Evolutionary conservation across 352 stramenopile genomes (phyloP).

Genomic region (Phytopythium litorale): DNA sequence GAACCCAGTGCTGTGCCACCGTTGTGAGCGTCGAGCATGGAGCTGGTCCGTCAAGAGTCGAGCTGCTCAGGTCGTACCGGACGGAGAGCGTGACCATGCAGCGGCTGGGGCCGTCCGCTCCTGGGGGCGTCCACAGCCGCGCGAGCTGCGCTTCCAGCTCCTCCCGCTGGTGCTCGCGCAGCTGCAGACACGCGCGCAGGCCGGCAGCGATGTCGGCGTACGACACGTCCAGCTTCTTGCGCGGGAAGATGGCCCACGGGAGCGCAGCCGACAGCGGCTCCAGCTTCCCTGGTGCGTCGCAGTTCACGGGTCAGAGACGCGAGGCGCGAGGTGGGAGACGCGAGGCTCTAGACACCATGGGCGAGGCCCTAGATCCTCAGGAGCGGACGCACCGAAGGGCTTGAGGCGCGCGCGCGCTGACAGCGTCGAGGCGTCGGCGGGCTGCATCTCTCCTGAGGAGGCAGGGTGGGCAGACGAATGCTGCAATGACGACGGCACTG

Average conservation of each 20-base stretch:
- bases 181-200: slow-evolving; percentile 47
- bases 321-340: background rate
- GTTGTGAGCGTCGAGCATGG: too few relatives aligned
- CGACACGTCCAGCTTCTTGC: slow-evolving; percentile 81
- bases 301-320: background rate
- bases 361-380: too few relatives aligned
- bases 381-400: slow-evolving; percentile 28
- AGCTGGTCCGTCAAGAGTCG: too few relatives aligned
- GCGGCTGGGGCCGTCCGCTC: slow-evolving; percentile 12
- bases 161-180: slow-evolving; percentile 51
- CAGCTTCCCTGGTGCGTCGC: slow-evolving; percentile 25
- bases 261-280: slow-evolving; percentile 53
- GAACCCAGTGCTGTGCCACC: slow-evolving; percentile 58
- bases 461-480: background rate
- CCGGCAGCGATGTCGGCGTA: slow-evolving; percentile 63
- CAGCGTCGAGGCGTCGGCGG: background rate
- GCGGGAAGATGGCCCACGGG: slow-evolving; percentile 76
- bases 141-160: slow-evolving; percentile 48
- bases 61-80: slow-evolving; percentile 22
- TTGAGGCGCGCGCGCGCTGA: slow-evolving; percentile 21
- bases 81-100: slow-evolving; percentile 72
- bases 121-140: slow-evolving; percentile 48
- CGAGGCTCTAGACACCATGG: background rate
- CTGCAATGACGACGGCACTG: too few relatives aligned
- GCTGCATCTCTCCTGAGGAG: background rate